These are phyloP conservation scores for Flaveria trinervia DNA, from an alignment of 129 eudicot species.

Conservation along the genomic window DNA sequence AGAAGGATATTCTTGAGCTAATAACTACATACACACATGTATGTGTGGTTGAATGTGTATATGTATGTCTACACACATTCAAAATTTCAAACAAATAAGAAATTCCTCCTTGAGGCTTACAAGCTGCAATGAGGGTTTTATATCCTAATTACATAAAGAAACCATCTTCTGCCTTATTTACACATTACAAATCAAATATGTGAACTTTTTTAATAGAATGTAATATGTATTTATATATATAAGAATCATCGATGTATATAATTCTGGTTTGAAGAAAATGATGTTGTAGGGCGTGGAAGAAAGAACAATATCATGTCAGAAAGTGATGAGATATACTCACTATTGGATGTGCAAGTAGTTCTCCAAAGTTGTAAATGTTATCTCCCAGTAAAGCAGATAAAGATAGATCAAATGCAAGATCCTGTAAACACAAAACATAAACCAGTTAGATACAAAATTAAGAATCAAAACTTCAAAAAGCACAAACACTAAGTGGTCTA, in stretches of 20 bases:
- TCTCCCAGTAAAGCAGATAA: constrained; percentile 92
- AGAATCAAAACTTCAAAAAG: neutral
- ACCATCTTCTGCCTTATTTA: neutral
- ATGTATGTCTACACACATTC: neutral
- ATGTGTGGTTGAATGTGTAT: neutral
- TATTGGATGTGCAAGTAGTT: constrained; percentile 89
- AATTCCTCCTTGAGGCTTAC: neutral
- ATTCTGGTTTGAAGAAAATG: neutral
- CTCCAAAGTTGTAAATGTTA: constrained; percentile 95
- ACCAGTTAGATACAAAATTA: constrained; percentile 15
- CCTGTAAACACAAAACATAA: constrained; percentile 41
- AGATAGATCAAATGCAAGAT: constrained; percentile 90
- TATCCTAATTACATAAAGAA: neutral
- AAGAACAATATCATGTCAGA: constrained; percentile 12
- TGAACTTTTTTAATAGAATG: neutral
- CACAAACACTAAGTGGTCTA: neutral
- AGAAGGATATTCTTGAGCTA: too few relatives aligned
- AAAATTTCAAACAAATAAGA: neutral
- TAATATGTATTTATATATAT: neutral
- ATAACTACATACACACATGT: too few relatives aligned
- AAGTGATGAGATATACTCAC: constrained; percentile 52
- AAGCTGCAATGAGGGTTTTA: neutral
- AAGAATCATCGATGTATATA: neutral
- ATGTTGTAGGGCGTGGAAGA: constrained; percentile 8
- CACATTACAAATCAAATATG: neutral